phyloP scores from a whole-genome alignment of 148 eudicot species.

The Fagopyrum tataricum region DNA sequence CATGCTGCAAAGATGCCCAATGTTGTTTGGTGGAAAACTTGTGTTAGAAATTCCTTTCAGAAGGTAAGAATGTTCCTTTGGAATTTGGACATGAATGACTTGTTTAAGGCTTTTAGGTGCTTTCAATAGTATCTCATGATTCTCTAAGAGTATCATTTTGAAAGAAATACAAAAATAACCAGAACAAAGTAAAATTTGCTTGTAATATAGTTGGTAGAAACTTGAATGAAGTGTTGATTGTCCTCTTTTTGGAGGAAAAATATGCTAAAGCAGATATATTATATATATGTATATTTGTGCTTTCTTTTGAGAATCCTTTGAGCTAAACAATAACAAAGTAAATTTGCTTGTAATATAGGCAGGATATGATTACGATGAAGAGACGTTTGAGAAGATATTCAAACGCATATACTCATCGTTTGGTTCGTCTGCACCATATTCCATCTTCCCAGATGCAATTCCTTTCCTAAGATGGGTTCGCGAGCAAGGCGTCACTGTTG shows the following conservation, averaged over 20 bases:
- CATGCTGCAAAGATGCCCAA: conserved; percentile 83
- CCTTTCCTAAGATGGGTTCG: conserved; percentile 89
- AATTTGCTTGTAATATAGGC: conserved; percentile 53
- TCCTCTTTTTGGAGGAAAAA: too few species aligned
- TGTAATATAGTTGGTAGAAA: too few species aligned
- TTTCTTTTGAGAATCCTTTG: neutral
- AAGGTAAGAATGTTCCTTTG: conserved; percentile 37
- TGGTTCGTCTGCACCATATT: conserved; percentile 92
- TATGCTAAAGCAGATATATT: too few species aligned
- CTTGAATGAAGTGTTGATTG: too few species aligned
- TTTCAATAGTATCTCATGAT: neutral
- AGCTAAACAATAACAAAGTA: neutral
- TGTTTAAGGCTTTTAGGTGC: neutral
- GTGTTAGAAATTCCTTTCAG: conserved; percentile 76
- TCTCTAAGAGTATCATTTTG: neutral
- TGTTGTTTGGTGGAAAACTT: conserved; percentile 94
- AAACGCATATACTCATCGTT: conserved; percentile 84
- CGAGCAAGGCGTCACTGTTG: conserved; percentile 57
- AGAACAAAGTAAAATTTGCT: too few species aligned
- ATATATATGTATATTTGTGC: neutral
- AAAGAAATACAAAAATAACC: neutral
- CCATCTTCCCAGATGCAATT: conserved; percentile 68
- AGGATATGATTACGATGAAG: conserved; percentile 92
- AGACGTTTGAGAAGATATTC: conserved; percentile 86
- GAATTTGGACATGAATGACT: neutral